Conservation (phyloP, 1,284 basidiomycete genomes). For the Peniophora sp. region DNA sequence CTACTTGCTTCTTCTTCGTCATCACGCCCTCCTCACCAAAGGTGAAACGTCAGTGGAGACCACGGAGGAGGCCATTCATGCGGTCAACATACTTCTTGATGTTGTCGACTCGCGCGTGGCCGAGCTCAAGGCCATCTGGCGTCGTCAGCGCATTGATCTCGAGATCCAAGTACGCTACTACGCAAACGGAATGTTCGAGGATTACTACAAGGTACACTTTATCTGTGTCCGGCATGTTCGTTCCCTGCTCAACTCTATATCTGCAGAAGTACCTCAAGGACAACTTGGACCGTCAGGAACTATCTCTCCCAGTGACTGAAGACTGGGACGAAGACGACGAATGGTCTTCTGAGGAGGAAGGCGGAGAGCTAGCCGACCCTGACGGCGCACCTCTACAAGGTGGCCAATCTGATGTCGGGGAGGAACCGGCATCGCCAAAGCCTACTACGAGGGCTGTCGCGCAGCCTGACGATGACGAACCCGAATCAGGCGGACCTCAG, state of each 20-base stretch:
- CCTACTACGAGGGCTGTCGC: neutral
- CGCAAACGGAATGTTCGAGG: constrained; percentile 11
- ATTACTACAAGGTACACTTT: constrained; percentile 10
- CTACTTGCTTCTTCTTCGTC: constrained; percentile 6
- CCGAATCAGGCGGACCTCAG: neutral
- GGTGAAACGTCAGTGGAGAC: constrained; percentile 3
- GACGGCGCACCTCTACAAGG: neutral
- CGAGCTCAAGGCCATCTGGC: constrained; percentile 10
- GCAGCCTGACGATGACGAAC: neutral
- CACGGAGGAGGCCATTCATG: constrained; percentile 5
- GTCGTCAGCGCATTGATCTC: constrained; percentile 11
- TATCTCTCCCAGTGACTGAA: constrained; percentile 2
- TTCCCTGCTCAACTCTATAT: neutral
- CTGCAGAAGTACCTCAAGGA: constrained; percentile 4
- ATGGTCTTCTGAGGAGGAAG: constrained; percentile 9
- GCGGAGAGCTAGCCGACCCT: neutral
- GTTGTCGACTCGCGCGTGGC: constrained; percentile 5
- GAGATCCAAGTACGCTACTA: constrained; percentile 11
- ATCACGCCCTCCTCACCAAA: constrained; percentile 7
- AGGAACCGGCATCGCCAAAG: neutral
- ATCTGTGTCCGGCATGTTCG: neutral
- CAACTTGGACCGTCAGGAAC: constrained; percentile 7
- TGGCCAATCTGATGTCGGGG: neutral
- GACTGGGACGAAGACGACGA: constrained; percentile 12
- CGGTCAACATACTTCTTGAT: constrained; percentile 2